phyloP scores from a whole-genome alignment of 345 rosid genomes.

The Rhizophora apiculata region DNA sequence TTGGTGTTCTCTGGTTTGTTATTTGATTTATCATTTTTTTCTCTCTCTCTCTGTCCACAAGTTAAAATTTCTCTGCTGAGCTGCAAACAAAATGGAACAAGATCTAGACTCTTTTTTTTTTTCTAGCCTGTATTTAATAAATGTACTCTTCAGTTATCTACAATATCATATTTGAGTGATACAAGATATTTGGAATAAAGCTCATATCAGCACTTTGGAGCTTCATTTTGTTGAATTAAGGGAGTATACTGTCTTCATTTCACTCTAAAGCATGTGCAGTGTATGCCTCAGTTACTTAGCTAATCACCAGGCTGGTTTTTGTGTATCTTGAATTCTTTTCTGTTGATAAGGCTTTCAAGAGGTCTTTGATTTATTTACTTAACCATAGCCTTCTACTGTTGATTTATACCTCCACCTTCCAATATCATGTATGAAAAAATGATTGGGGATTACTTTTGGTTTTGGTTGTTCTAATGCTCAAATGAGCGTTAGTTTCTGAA shows the following conservation, averaged over 20 bases:
- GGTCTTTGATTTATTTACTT: background rate
- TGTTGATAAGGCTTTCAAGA: background rate
- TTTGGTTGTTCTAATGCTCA: background rate
- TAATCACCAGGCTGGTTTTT: background rate
- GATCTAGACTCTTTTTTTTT: background rate
- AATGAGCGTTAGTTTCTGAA: no score
- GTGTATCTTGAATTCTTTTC: background rate
- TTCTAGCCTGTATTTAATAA: background rate
- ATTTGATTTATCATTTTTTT: background rate
- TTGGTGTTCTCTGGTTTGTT: background rate
- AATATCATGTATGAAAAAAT: no score
- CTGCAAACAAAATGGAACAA: background rate
- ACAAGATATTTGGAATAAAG: no score
- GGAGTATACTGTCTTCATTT: background rate
- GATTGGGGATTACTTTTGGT: no score
- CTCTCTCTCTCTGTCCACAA: background rate
- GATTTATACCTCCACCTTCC: no score
- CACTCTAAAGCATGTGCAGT: background rate
- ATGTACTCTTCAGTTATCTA: background rate
- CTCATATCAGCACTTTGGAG: no score
- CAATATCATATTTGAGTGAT: no score
- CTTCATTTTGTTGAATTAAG: background rate
- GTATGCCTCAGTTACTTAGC: background rate
- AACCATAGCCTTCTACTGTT: background rate
- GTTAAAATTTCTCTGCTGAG: background rate